These are phyloP conservation scores for Cystobasidium sp. DNA, from an alignment of 1,284 basidiomycete species.

Conservation along the genomic window DNA sequence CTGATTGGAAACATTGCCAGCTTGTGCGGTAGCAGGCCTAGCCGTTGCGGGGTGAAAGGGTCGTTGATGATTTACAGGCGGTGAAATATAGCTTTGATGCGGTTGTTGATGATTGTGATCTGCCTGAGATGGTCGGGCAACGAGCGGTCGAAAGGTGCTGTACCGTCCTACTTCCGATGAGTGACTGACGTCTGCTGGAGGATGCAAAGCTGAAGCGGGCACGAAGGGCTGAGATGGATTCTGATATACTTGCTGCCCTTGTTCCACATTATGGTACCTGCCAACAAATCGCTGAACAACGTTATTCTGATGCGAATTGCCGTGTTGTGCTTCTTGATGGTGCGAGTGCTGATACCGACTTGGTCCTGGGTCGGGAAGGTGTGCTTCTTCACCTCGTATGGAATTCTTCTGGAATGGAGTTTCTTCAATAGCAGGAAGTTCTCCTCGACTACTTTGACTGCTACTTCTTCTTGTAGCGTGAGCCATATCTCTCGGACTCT, in stretches of 20 bases:
- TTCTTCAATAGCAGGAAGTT: slow-evolving; percentile 19
- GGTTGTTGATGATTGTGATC: too few species aligned
- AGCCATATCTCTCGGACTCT: background rate
- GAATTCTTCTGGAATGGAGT: slow-evolving; percentile 11
- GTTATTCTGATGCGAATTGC: background rate
- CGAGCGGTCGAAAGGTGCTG: too few species aligned
- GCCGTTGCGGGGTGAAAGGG: background rate
- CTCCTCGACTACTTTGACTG: slow-evolving; percentile 1
- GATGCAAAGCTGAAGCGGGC: too few species aligned
- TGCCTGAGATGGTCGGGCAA: too few species aligned
- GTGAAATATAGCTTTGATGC: too few species aligned
- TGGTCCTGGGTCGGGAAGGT: background rate
- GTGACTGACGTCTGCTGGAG: too few species aligned
- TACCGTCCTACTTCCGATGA: too few species aligned
- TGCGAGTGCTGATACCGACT: background rate
- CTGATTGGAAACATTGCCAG: background rate
- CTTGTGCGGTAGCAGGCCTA: slow-evolving; percentile 10
- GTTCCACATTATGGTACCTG: too few species aligned
- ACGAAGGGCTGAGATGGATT: too few species aligned
- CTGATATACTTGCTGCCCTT: too few species aligned
- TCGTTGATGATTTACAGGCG: background rate
- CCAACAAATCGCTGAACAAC: background rate
- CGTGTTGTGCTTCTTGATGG: background rate
- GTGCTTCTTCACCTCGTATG: background rate
- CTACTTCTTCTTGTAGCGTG: background rate